These are phyloP conservation scores for Beauveria rudraprayagi DNA, from an alignment of 2,329 filamentous ascomycete species.

Conservation along the genomic window DNA sequence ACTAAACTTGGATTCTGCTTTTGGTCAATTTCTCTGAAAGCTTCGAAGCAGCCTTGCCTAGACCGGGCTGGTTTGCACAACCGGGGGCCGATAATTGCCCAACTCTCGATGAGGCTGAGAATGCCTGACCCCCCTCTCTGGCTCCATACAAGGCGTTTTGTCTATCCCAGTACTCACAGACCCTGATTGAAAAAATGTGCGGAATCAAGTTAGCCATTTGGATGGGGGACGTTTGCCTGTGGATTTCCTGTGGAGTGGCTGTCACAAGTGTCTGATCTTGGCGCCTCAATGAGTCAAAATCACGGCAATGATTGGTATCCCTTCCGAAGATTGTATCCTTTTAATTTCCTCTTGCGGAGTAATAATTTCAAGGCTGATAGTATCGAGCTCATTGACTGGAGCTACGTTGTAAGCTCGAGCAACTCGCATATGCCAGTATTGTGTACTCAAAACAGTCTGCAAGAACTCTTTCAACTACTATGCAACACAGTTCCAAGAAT, in stretches of 20 bases:
- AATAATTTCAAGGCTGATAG: not conserved
- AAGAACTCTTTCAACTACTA: no score
- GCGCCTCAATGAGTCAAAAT: not conserved
- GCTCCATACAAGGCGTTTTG: not conserved
- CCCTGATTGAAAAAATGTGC: not conserved
- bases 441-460: no score
- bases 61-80: slow-evolving; percentile 6
- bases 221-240: not conserved
- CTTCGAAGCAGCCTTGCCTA: not conserved
- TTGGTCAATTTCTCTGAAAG: not conserved
- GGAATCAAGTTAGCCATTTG: not conserved
- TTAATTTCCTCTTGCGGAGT: not conserved
- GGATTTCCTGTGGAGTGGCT: not conserved
- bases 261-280: not conserved
- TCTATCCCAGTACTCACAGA: not conserved
- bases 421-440: no score
- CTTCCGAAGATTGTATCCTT: not conserved
- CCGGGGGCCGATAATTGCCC: not conserved
- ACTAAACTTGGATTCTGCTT: not conserved
- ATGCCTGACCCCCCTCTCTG: not conserved
- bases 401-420: not conserved
- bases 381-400: not conserved
- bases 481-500: not conserved
- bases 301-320: not conserved
- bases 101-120: not conserved